Percentiles rank a stretch among this genome's conserved stretches.
These are phyloP conservation scores for Cornus controversa DNA, from an alignment of 148 eudicot genomes.

Conservation along the genomic window DNA sequence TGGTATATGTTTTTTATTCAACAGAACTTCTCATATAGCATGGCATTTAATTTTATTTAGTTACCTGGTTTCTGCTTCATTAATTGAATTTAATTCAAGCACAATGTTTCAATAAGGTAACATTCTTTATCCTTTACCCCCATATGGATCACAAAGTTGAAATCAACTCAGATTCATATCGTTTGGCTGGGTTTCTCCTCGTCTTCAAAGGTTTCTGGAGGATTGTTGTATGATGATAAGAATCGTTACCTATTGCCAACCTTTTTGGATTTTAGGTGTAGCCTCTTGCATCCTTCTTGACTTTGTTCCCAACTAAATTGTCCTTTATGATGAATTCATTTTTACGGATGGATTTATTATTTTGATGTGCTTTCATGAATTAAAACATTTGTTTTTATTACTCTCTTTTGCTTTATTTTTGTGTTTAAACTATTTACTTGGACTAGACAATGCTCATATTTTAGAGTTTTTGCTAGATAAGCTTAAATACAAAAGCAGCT, in stretches of 20 bases:
- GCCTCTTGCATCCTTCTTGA: not conserved
- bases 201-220: not conserved
- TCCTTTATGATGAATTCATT: no score
- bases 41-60: not conserved
- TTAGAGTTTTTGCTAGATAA: not conserved
- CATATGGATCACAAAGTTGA: conserved; percentile 8
- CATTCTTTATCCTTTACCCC: not conserved
- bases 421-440: not conserved
- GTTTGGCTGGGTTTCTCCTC: not conserved
- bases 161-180: not conserved
- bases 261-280: no score
- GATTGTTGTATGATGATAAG: not conserved
- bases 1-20: conserved; percentile 45
- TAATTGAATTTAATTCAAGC: not conserved
- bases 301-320: no score
- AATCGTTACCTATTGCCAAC: not conserved
- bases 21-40: not conserved
- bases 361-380: not conserved
- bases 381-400: not conserved
- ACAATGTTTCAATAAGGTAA: not conserved
- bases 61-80: not conserved
- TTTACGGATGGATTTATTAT: not conserved
- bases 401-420: not conserved
- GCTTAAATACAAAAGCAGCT: not conserved
- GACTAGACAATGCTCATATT: not conserved